Percentiles rank a stretch among this genome's conserved stretches.
Conservation (phyloP, 768 basidiomycete species). For the Boletus fagicola region DNA sequence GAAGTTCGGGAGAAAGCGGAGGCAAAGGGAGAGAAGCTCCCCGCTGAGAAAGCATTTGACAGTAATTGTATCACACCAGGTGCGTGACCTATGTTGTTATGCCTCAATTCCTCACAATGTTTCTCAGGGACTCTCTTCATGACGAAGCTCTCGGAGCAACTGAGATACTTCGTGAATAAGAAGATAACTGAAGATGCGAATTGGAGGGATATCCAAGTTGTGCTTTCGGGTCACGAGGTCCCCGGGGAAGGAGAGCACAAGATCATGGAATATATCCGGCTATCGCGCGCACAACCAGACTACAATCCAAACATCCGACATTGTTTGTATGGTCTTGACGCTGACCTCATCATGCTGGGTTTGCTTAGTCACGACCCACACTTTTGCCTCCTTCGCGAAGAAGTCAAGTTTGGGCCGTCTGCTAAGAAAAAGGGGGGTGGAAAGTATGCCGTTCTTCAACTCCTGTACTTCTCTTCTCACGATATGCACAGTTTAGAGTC, state of each 20-base stretch:
- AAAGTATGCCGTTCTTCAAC: conserved; percentile 38
- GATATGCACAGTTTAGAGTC: conserved; percentile 53
- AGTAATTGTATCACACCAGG: conserved; percentile 99
- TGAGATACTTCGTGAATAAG: conserved; percentile 96
- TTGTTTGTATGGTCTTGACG: conserved; percentile 97
- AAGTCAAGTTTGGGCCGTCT: conserved; percentile 93
- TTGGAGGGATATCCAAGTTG: conserved; percentile 90
- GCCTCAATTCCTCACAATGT: neutral
- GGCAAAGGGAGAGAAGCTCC: conserved; percentile 85
- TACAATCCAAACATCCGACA: conserved; percentile 97
- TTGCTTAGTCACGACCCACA: conserved; percentile 97
- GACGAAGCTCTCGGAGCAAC: conserved; percentile 85
- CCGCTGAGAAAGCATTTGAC: conserved; percentile 94
- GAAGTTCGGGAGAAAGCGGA: conserved; percentile 86
- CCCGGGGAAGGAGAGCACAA: conserved; percentile 99
- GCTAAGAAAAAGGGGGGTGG: conserved; percentile 65
- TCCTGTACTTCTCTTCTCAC: conserved; percentile 7
- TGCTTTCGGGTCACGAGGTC: conserved; percentile 95
- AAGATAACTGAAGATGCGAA: conserved; percentile 96
- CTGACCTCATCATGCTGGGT: conserved; percentile 97
- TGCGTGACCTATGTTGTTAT: conserved; percentile 34
- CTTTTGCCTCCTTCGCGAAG: conserved; percentile 95
- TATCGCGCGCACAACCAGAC: conserved; percentile 90
- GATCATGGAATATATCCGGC: conserved; percentile 98
- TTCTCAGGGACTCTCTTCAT: conserved; percentile 87